Conservation (phyloP, 768 basidiomycete genomes). For the Cyclocybe aegerita region DNA sequence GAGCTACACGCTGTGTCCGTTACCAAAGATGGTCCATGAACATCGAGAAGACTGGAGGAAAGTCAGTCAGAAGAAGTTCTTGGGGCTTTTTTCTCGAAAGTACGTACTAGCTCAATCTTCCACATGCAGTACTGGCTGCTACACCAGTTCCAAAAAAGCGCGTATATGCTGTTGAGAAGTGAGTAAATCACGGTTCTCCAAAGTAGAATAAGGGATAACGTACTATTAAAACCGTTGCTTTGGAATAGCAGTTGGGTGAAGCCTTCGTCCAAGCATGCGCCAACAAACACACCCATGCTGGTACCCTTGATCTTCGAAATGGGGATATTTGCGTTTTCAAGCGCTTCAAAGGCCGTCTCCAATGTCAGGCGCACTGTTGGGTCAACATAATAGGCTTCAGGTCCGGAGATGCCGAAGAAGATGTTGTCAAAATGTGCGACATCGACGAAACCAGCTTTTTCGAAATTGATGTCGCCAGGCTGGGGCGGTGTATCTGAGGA, state of each 20-base stretch:
- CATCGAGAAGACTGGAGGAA: conserved; percentile 22
- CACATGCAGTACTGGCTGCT: conserved; percentile 23
- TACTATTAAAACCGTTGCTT: conserved; percentile 22
- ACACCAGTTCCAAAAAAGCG: conserved; percentile 27
- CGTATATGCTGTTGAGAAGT: conserved; percentile 18
- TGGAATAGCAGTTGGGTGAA: conserved; percentile 20
- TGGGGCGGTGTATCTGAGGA: conserved; percentile 5
- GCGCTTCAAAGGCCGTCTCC: conserved; percentile 29
- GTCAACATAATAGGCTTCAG: conserved; percentile 25
- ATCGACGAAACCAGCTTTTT: conserved; percentile 29
- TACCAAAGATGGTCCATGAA: conserved; percentile 27
- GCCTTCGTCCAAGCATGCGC: conserved; percentile 22
- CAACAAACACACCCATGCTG: conserved; percentile 27
- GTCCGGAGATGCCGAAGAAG: conserved; percentile 29
- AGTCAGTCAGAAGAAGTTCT: too few species aligned
- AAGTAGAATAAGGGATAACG: background rate
- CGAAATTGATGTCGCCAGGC: conserved; percentile 23
- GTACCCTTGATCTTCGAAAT: conserved; percentile 24
- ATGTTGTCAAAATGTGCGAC: conserved; percentile 24
- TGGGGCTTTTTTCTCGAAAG: background rate
- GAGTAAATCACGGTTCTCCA: background rate
- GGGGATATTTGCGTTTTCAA: conserved; percentile 32
- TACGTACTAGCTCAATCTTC: conserved; percentile 32
- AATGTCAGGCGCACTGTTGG: conserved; percentile 24
- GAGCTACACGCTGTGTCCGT: conserved; percentile 28